Evolutionary conservation across 768 basidiomycete genomes (phyloP).

Genomic region (Trametopsis cervina): DNA sequence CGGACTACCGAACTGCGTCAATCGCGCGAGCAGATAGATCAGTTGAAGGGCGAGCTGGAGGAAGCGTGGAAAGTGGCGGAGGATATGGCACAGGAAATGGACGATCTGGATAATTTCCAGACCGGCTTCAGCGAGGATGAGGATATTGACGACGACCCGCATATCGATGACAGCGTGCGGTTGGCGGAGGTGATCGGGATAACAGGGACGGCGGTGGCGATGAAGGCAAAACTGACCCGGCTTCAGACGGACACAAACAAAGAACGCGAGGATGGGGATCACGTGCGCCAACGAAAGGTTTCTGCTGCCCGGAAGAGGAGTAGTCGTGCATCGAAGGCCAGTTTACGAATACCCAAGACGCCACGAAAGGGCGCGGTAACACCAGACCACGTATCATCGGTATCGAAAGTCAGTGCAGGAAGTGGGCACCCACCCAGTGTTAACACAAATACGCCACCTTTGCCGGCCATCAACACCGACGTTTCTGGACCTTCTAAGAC

Average conservation of each 20-base stretch:
- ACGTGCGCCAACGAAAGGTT: conserved; percentile 26
- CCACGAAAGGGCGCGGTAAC: conserved; percentile 11
- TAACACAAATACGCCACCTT: conserved; percentile 11
- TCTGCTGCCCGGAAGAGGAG: conserved; percentile 63
- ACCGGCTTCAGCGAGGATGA: conserved; percentile 13
- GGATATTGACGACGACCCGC: conserved; percentile 14
- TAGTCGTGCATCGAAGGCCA: conserved; percentile 55
- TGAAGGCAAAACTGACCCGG: conserved; percentile 27
- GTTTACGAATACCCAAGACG: conserved; percentile 50
- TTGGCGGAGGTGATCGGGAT: conserved; percentile 30
- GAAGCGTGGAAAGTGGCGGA: conserved; percentile 81
- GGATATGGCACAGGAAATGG: conserved; percentile 63
- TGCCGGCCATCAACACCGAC: conserved; percentile 16
- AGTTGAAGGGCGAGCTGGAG: conserved; percentile 63
- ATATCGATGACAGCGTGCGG: conserved; percentile 25
- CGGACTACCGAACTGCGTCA: conserved; percentile 51
- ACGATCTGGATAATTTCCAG: conserved; percentile 42
- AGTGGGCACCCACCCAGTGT: conserved; percentile 1
- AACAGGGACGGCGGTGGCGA: conserved; percentile 31
- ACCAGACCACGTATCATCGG: conserved; percentile 13
- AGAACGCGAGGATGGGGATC: background rate
- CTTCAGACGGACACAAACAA: conserved; percentile 6
- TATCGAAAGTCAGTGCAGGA: conserved; percentile 10
- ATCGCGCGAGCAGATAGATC: conserved; percentile 39
- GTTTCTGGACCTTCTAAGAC: conserved; percentile 6